Percentiles rank a stretch among this genome's conserved stretches.
Conservation (phyloP, 2,329 filamentous ascomycete genomes). For the Xylaria digitata region DNA sequence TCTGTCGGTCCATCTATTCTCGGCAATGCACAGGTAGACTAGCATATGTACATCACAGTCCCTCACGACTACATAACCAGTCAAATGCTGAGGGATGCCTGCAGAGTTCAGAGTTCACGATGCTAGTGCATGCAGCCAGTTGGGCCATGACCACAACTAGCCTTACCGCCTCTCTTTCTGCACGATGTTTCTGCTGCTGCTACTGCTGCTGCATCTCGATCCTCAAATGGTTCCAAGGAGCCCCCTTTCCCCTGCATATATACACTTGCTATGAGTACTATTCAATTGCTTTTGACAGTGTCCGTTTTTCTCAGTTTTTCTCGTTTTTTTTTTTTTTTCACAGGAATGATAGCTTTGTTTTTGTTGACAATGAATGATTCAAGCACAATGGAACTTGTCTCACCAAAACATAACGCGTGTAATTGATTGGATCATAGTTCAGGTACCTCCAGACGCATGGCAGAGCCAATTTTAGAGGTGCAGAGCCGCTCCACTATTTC, state of each 20-base stretch:
- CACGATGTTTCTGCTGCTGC: not conserved
- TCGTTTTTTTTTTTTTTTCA: not conserved
- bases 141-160: constrained; percentile 9
- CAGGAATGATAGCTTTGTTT: constrained; percentile 5
- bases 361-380: constrained; percentile 25
- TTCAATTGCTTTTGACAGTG: not conserved
- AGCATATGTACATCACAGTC: constrained; percentile 6
- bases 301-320: not conserved
- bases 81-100: not conserved
- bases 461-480: constrained; percentile 36
- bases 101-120: constrained; percentile 26
- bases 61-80: not conserved
- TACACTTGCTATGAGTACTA: not conserved
- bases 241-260: constrained; percentile 11
- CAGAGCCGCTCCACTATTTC: constrained; percentile 9
- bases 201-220: constrained; percentile 8
- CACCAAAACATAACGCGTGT: constrained; percentile 30
- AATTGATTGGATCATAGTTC: constrained; percentile 29
- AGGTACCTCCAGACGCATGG: constrained; percentile 25
- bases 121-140: constrained; percentile 25
- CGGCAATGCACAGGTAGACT: constrained; percentile 9
- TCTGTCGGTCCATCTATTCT: constrained; percentile 16
- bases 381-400: constrained; percentile 14
- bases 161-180: constrained; percentile 23
- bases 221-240: constrained; percentile 1